Conservation (phyloP, 73 alveolate species). For the Paramecium biaurelia region DNA sequence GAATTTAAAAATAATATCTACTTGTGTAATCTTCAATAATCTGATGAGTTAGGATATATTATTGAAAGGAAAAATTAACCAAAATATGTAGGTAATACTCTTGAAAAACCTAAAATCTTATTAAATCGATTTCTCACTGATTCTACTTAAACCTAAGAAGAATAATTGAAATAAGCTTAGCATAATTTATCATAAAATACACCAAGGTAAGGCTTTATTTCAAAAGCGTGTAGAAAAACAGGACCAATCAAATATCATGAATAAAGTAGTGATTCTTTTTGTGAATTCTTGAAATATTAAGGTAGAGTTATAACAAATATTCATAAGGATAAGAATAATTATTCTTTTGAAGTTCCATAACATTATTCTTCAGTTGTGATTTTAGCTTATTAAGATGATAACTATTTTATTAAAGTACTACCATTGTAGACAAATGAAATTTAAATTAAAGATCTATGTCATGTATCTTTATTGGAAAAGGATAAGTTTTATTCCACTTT, state of each 20-base stretch:
- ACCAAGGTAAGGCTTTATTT: neutral
- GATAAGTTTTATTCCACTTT: constrained; percentile 52
- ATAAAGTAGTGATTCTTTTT: constrained; percentile 14
- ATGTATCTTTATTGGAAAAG: constrained; percentile 8
- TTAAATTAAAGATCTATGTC: neutral
- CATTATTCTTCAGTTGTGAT: constrained; percentile 55
- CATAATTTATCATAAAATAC: neutral
- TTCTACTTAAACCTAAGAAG: constrained; percentile 78
- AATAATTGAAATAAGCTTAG: constrained; percentile 70
- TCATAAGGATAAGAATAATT: constrained; percentile 52
- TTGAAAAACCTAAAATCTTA: constrained; percentile 86
- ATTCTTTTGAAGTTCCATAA: constrained; percentile 25
- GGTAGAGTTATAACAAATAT: constrained; percentile 47
- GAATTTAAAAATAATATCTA: neutral
- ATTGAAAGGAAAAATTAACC: constrained; percentile 83
- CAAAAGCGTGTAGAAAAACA: neutral
- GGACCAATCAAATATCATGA: neutral
- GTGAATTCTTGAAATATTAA: constrained; percentile 69
- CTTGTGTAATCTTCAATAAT: neutral
- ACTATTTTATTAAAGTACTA: neutral
- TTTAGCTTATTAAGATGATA: constrained; percentile 45
- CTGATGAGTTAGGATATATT: constrained; percentile 90
- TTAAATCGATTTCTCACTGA: constrained; percentile 76
- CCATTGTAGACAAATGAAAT: constrained; percentile 58
- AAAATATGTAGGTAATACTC: constrained; percentile 86